Evolutionary conservation across 2,329 filamentous ascomycete species (phyloP), one percentile per base, ranked within the genome.

Genomic region (Paecilomyces dactylethromorphus): DNA sequence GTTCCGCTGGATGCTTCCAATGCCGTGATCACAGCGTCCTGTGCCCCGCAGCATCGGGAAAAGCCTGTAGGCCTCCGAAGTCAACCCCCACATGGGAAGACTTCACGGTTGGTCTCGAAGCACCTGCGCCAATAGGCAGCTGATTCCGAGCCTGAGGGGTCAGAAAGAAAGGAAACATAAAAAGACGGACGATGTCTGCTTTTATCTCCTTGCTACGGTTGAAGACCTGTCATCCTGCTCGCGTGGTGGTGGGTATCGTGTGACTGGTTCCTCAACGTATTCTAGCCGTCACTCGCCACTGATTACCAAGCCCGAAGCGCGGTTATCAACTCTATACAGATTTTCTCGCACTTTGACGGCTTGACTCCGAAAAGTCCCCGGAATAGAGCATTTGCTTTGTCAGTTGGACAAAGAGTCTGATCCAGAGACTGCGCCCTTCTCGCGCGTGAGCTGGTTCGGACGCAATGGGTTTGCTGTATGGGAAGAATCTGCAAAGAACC

Each of bases 401-500:
- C 39, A 45, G 39, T n/a, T 18, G 39, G 39, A n/a, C 5, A 21
- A 45, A n/a, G 39, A 45, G 39, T n/a, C 39, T 45, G 39, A 45
- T 64, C 50, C 54, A 64, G 63, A 64, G 57, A 52, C 53, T 29
- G 29, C 21, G 31, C 33, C 13, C 31, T 31, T 26, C 45, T 26
- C 13, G 12, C n/a, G 39, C 39, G n/a, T 33, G 33, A 57, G 33
- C 39, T 21, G 53, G 51, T 21, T 56, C 61, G 63, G 59, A 61
- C 58, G 66, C 60, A 54, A 75, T 75, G 73, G 73, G 73, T 64
- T 63, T 75, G 35, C 63, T 75, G 54, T 56, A 56, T 56, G 54
- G 33, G 21, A 35, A 55, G 15, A 11, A 32, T 7, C 21, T 24
- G 21, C 8, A 24, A 21, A 24, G n/a, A 24, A 50, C n/a, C 39